Evolutionary conservation across 768 basidiomycete genomes (phyloP), one percentile per base, ranked within the genome.

Genomic region (Phallus indusiatus): DNA sequence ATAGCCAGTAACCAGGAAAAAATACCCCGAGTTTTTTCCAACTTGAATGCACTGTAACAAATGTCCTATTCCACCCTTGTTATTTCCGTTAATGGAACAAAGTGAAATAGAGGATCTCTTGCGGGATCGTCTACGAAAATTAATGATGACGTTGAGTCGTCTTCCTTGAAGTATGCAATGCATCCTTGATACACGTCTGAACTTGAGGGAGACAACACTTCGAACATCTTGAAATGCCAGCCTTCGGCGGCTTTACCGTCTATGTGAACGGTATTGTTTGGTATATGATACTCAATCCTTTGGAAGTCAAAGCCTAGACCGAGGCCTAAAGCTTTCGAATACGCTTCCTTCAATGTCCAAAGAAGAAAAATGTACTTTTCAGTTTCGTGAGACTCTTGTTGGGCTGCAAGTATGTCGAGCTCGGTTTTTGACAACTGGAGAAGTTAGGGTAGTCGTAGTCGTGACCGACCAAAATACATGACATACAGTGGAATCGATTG

Each of bases 271-370:
- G 70, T 60, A 59, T 81, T 78, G 28, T 74, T 65, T 20, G 67
- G 67, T 9, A 83, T 75, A 66, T 88, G 77, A 69, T 83, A 90
- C 67, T 90, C 83, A 61, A 93, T 80, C 20, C 89, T 80, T 21
- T 74, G 75, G 71, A 92, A 88, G 64, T 92, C 86, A 67, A 91
- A 91, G 1, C 89, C 85, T 14, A 94, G 78, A 0, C 91, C 91
- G 35, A 86, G 67, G 0, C 92, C 92, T 35, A 93, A 76, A 1
- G 90, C 88, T 72, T 94, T 94, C 6, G 88, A 90, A 69, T 92
- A 93, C 3, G 92, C 90, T 69, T 94, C 91, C 71, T 94, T 94
- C 68, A 90, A 71, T 7, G 92, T 92, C 91, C 91, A 94, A 63
- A 90, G 81, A 77, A 85, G 85, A 66, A 86, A 90, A 69, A 93